Evolutionary conservation across 2,329 filamentous ascomycete species (phyloP), one percentile per base, ranked within the genome.

Genomic region (Phialophora verrucosa): DNA sequence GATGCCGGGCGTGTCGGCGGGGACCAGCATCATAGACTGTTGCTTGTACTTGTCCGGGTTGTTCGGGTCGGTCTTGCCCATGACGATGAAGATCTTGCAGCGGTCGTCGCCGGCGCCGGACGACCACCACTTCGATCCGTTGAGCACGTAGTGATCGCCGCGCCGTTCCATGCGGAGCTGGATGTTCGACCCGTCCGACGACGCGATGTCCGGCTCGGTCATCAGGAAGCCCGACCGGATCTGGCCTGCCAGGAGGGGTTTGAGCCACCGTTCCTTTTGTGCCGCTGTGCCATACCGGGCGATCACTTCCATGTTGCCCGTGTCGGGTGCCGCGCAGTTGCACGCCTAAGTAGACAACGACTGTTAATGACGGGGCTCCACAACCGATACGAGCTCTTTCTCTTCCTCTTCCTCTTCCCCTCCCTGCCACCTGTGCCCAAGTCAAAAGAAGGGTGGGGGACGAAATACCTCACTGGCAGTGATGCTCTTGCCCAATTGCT

Each of bases 61-160:
- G 72, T 83, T 82, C 57, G 91, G 84, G 76, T 96, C 91, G 12
- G 87, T 90, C 85, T 98, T 97, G 80, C 92, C 95, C 91, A 99
- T 97, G 74, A 97, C 93, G 69, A 99, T 89, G 82, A 97, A 98
- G 77, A 99, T 84, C 78, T 91, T 86, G 84, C 95, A 99, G 74
- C 94, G 87, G 65, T 90, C 91, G 81, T 99, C 95, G 65, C 95
- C 95, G 25, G 93, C 93, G 71, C 95, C 95, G 70, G 92, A 96
- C 25, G 92, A 96, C 95, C 95, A 99, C 95, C 95, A 99, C 91
- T 99, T 99, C 87, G 88, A 87, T 58, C 93, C 95, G 76, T 98
- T 97, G 62, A 99, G 85, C 20, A 98, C 88, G 76, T 95, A 97
- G 73, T 95, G 88, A 75, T 95, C 88, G 12, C 93, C 94, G 71